Evolutionary conservation across 257 asterid genomes (phyloP).

Genomic region (Plantago elongata): DNA sequence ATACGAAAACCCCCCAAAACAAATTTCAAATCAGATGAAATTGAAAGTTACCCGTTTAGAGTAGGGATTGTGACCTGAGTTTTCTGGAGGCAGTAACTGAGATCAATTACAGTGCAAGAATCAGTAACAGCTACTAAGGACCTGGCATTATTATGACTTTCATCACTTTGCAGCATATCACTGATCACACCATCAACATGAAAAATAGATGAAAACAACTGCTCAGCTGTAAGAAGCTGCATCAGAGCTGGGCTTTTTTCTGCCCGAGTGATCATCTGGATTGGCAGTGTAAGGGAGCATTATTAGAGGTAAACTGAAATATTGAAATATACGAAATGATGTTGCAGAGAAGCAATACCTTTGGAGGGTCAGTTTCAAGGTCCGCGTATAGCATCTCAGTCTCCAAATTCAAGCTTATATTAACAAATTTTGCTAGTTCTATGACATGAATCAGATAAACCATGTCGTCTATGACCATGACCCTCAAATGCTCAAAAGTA

Average conservation of each 20-base stretch:
- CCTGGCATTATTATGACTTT: slow-evolving; percentile 5
- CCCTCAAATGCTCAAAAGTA: slow-evolving; percentile 44
- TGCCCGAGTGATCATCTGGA: slow-evolving; percentile 40
- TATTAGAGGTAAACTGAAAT: not conserved
- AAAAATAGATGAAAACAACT: slow-evolving; percentile 45
- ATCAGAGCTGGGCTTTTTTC: slow-evolving; percentile 34
- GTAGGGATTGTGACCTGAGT: slow-evolving; percentile 74
- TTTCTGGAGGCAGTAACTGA: slow-evolving; percentile 58
- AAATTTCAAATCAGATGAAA: slow-evolving; percentile 12
- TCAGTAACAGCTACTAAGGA: slow-evolving; percentile 22
- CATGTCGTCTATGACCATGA: slow-evolving; percentile 84
- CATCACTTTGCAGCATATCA: slow-evolving; percentile 32
- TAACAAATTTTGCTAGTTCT: slow-evolving; percentile 45
- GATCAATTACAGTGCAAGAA: slow-evolving; percentile 55
- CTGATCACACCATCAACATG: slow-evolving; percentile 23
- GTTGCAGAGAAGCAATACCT: slow-evolving; percentile 29
- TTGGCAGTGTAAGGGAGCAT: slow-evolving; percentile 7
- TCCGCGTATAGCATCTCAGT: slow-evolving; percentile 40
- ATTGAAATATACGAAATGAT: not conserved
- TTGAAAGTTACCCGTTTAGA: slow-evolving; percentile 64
- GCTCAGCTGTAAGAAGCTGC: slow-evolving; percentile 63
- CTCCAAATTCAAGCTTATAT: slow-evolving; percentile 39
- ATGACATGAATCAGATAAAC: slow-evolving; percentile 53
- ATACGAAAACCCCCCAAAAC: too few species aligned
- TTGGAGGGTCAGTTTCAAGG: slow-evolving; percentile 77